A percentile compares a stretch with the other conserved stretches of the same genome.
These are phyloP conservation scores for Hymenoscyphus scutula DNA, from an alignment of 2,329 filamentous ascomycete species.

Conservation along the genomic window DNA sequence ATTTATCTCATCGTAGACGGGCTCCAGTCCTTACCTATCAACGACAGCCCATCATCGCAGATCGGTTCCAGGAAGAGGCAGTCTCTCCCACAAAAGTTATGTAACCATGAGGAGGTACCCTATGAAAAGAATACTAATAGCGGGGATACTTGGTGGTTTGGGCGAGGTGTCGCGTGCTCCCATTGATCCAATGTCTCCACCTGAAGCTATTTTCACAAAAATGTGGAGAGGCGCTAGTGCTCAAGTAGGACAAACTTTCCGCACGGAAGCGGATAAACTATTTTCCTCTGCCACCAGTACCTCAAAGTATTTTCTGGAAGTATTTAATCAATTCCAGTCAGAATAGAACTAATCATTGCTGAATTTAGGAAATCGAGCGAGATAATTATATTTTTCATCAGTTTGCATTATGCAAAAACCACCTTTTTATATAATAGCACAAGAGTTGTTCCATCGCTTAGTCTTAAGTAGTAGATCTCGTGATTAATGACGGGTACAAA, in stretches of 20 bases:
- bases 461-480: too few relatives aligned
- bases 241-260: neutral
- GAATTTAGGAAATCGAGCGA: too few relatives aligned
- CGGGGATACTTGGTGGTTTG: neutral
- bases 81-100: neutral
- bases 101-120: neutral
- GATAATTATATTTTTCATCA: too few relatives aligned
- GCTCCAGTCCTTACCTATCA: neutral
- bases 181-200: neutral
- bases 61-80: neutral
- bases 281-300: neutral
- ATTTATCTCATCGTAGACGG: neutral
- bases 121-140: neutral
- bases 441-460: too few relatives aligned
- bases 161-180: neutral
- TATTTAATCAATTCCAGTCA: neutral
- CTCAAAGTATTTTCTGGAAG: too few relatives aligned
- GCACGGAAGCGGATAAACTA: neutral
- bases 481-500: too few relatives aligned
- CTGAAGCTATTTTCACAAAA: neutral
- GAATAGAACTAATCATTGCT: too few relatives aligned
- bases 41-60: neutral
- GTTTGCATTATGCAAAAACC: too few relatives aligned
- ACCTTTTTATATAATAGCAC: too few relatives aligned
- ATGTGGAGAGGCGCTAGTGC: neutral